These are phyloP conservation scores for Barnettozyma sp. DNA, from an alignment of 805 yeast genomes.

Conservation along the genomic window DNA sequence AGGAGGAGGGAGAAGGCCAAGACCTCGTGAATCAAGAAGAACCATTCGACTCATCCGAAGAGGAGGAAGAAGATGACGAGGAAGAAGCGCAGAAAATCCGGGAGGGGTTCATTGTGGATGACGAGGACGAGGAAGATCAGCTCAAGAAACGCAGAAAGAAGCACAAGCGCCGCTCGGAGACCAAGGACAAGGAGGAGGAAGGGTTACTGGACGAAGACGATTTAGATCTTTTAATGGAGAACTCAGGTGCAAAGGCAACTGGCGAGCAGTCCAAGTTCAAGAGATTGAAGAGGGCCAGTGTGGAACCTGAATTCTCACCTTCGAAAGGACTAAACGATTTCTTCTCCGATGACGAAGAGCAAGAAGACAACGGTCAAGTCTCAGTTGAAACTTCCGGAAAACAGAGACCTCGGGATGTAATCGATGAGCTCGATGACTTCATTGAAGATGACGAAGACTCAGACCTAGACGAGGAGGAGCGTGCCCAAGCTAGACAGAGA, in stretches of 20 bases:
- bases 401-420: slow-evolving; percentile 29
- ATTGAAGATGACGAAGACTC: slow-evolving; percentile 96
- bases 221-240: slow-evolving; percentile 83
- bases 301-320: slow-evolving; percentile 19
- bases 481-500: slow-evolving; percentile 40
- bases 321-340: slow-evolving; percentile 30
- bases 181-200: slow-evolving; percentile 46
- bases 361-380: slow-evolving; percentile 28
- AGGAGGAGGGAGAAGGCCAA: slow-evolving; percentile 37
- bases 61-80: slow-evolving; percentile 87
- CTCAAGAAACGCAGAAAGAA: slow-evolving; percentile 35
- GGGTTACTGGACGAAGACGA: slow-evolving; percentile 92
- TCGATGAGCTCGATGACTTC: slow-evolving; percentile 92
- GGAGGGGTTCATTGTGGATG: slow-evolving; percentile 93
- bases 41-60: slow-evolving; percentile 71
- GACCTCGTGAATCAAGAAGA: slow-evolving; percentile 27
- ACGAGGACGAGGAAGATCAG: slow-evolving; percentile 66
- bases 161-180: slow-evolving; percentile 28
- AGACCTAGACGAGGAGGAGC: slow-evolving; percentile 69
- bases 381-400: slow-evolving; percentile 19
- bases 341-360: slow-evolving; percentile 36
- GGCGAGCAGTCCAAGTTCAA: slow-evolving; percentile 40
- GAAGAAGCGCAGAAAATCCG: slow-evolving; percentile 79
- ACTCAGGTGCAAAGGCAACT: slow-evolving; percentile 57
- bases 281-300: slow-evolving; percentile 73